Base-by-base conservation (phyloP, 2,329 filamentous ascomycete genomes). In the Lasiodiplodia hormozganensis region DNA sequence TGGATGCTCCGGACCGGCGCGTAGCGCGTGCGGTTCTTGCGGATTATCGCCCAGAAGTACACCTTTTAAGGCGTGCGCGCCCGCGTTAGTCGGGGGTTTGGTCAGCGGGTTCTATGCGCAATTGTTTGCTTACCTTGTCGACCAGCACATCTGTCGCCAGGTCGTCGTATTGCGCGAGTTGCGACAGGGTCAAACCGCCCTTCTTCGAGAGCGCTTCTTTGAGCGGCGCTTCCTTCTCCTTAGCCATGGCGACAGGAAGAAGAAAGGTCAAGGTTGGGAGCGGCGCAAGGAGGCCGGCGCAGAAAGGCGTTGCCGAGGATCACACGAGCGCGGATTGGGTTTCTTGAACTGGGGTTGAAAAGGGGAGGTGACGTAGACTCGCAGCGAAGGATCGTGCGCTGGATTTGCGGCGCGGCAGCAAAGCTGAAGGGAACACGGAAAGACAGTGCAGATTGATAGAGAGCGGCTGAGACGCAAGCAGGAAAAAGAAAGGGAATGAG, bases 41-140 rank as follows among this genome's bases (percentile, higher is more conserved):
- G 94, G 69, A 97, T 97, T 4, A 88, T 92, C 6, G 95, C 95
- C 95, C 96, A 98, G 84, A 96, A 99, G 81, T 92, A 97, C 11
- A 93, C 91, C 95, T 97, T 64, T 47, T 21, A 4, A 14, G 40
- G 40, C 40, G 43, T n/a, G 72, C 36, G 51, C 38, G 56, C 60
- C 7, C 8, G 36, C 18, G 58, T 68, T 52, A 68, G 67, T 31
- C 12, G 54, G 16, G 40, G n/a, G 3, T n/a, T 23, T n/a, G 36
- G n/a, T 52, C n/a, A 16, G 23, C 38, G 56, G 31, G 40, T 28
- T 25, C 18, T 8, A 68, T 51, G 67, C 69, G 86, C 40, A 51
- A 51, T 10, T n/a, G 51, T 10, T 49, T 34, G 23, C 92, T 82
- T 87, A 97, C 95, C 83, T 95, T 93, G 81, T 99, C 96, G 70